These are phyloP conservation scores for Cucurbita maxima DNA, from an alignment of 306 rosid species.

Conservation along the genomic window DNA sequence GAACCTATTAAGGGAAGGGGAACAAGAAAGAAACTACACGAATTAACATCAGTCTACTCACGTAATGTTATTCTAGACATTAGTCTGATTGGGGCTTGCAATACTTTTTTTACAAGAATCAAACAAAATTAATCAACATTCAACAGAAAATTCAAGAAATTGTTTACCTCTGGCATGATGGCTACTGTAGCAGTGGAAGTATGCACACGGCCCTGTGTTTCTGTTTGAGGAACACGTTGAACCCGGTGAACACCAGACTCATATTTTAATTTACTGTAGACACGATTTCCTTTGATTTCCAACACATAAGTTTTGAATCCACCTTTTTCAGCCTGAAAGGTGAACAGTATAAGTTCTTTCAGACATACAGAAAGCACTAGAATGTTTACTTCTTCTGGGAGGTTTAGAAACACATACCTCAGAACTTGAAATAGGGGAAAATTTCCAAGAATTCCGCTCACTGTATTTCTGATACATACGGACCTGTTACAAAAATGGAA, in stretches of 20 bases:
- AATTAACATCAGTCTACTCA: neutral
- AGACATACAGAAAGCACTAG: constrained; percentile 1
- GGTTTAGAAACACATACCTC: constrained; percentile 30
- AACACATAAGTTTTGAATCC: constrained; percentile 91
- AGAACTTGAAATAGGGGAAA: constrained; percentile 49
- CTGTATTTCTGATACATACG: constrained; percentile 88
- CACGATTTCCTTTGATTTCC: constrained; percentile 86
- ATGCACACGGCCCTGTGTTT: constrained; percentile 91
- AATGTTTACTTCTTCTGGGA: neutral
- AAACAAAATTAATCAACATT: too few relatives aligned
- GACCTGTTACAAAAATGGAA: constrained; percentile 26
- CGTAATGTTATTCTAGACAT: neutral
- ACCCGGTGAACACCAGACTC: constrained; percentile 99
- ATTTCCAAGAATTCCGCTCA: constrained; percentile 71
- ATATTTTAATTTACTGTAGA: constrained; percentile 83
- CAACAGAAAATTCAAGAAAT: neutral
- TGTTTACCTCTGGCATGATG: constrained; percentile 94
- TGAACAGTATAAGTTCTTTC: constrained; percentile 8
- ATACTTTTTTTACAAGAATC: neutral
- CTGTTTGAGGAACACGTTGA: constrained; percentile 97
- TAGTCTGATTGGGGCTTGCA: neutral
- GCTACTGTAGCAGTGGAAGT: constrained; percentile 99
- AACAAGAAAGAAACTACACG: neutral
- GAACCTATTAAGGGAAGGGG: neutral
- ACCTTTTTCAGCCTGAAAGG: constrained; percentile 79